Evolutionary conservation across 495 filamentous ascomycete genomes (phyloP).

Genomic region (Talaromyces proteolyticus): DNA sequence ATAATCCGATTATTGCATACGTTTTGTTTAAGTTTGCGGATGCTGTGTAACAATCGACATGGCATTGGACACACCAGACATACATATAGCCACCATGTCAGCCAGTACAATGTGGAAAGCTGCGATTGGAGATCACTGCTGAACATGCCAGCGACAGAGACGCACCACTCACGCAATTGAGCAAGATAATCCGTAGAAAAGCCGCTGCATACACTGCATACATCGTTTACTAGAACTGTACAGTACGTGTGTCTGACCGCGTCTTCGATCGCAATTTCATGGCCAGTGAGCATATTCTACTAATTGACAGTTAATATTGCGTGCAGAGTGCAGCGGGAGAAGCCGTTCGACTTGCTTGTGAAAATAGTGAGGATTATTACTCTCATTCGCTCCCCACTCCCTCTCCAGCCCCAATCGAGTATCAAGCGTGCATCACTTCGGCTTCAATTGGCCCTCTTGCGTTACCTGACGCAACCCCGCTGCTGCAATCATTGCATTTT

Average conservation of each 20-base stretch:
- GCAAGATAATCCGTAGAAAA: not conserved
- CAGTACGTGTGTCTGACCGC: not conserved
- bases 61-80: no score
- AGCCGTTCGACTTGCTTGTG: conserved; percentile 1
- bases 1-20: no score
- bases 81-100: not conserved
- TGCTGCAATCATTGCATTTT: not conserved
- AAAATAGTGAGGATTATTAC: no score
- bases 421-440: conserved; percentile 1
- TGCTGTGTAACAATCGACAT: no score
- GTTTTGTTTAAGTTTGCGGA: no score
- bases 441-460: not conserved
- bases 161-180: not conserved
- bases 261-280: no score
- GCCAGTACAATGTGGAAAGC: not conserved
- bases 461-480: not conserved
- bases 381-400: not conserved
- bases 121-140: not conserved
- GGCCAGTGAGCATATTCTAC: no score
- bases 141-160: no score
- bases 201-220: no score
- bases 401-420: not conserved
- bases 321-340: conserved; percentile 4
- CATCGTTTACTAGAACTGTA: no score
- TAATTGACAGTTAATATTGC: conserved; percentile 1